These are phyloP conservation scores for Spizellomyces punctatus DNA, from an alignment of 192 early-diverging fungal species.

Conservation along the genomic window DNA sequence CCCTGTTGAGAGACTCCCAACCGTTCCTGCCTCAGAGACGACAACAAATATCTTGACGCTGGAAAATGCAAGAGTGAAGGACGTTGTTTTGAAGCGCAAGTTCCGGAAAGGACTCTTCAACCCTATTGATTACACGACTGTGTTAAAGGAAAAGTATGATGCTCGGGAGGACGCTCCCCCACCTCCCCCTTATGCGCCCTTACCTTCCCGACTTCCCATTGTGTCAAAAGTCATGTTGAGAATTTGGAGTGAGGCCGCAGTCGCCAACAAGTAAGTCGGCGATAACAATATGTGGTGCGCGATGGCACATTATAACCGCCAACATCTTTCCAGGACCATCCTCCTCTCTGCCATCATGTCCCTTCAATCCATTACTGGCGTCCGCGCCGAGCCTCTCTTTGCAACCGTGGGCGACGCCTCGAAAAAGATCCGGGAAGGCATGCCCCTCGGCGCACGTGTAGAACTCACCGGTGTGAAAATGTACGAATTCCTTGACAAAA, in stretches of 20 bases:
- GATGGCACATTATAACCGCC: neutral
- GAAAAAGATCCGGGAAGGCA: conserved; percentile 87
- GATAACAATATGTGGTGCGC: conserved; percentile 3
- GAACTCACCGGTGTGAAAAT: conserved; percentile 80
- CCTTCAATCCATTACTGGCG: conserved; percentile 84
- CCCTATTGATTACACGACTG: conserved; percentile 58
- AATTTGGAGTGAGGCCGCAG: conserved; percentile 84
- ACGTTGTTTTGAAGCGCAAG: conserved; percentile 24
- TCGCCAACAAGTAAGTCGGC: conserved; percentile 79
- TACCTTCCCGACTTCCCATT: conserved; percentile 65
- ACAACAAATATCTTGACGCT: conserved; percentile 47
- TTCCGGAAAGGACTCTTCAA: conserved; percentile 36
- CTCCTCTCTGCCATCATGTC: conserved; percentile 90
- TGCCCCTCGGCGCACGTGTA: conserved; percentile 88
- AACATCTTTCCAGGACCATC: conserved; percentile 35
- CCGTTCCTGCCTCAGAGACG: conserved; percentile 30
- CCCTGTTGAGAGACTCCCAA: conserved; percentile 33
- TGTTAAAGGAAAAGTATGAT: conserved; percentile 35
- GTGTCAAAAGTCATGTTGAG: conserved; percentile 78
- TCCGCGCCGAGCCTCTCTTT: conserved; percentile 77
- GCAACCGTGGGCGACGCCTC: conserved; percentile 76
- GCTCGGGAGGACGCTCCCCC: conserved; percentile 37
- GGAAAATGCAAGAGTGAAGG: conserved; percentile 25
- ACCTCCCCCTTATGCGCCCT: conserved; percentile 54
- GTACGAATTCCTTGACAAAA: conserved; percentile 94